A percentile compares a stretch with the other conserved stretches of the same genome.
phyloP scores from a whole-genome alignment of 768 basidiomycete genomes.

The Tylopilus rubrobrunneus region DNA sequence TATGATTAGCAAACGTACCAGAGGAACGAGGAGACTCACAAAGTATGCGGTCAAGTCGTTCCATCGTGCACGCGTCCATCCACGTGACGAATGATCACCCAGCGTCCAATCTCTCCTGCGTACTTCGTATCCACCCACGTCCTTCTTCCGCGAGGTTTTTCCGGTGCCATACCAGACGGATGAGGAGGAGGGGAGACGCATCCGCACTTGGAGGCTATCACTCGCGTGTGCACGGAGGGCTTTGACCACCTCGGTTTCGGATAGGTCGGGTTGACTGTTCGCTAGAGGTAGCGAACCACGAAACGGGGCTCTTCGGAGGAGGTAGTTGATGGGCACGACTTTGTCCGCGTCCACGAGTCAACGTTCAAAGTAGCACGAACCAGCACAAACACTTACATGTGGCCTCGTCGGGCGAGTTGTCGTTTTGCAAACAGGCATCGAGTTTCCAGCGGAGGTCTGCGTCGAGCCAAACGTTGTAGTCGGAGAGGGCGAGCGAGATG shows the following conservation, averaged over 20 bases:
- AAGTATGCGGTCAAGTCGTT: slow-evolving; percentile 62
- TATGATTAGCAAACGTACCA: not conserved
- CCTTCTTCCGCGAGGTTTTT: slow-evolving; percentile 28
- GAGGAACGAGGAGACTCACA: slow-evolving; percentile 32
- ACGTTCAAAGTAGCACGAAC: not conserved
- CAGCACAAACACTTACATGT: slow-evolving; percentile 47
- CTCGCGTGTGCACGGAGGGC: slow-evolving; percentile 50
- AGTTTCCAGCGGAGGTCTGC: slow-evolving; percentile 49
- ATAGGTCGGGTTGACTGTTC: slow-evolving; percentile 11
- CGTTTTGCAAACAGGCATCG: slow-evolving; percentile 29
- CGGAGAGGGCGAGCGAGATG: slow-evolving; percentile 60
- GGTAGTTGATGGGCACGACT: slow-evolving; percentile 60
- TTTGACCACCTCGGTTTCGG: slow-evolving; percentile 51
- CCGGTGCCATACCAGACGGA: slow-evolving; percentile 36
- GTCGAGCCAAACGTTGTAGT: slow-evolving; percentile 66
- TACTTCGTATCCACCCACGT: slow-evolving; percentile 60
- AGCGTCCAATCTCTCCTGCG: slow-evolving; percentile 47
- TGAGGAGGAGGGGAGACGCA: slow-evolving; percentile 42
- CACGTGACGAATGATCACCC: slow-evolving; percentile 18
- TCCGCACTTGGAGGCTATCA: slow-evolving; percentile 54
- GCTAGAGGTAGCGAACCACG: slow-evolving; percentile 12
- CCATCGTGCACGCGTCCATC: slow-evolving; percentile 49
- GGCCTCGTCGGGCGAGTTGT: slow-evolving; percentile 21
- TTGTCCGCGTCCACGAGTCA: not conserved
- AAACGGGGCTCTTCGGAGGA: slow-evolving; percentile 40